Evolutionary conservation across 2,329 filamentous ascomycete genomes (phyloP).

Genomic region (Colletotrichum sp.): DNA sequence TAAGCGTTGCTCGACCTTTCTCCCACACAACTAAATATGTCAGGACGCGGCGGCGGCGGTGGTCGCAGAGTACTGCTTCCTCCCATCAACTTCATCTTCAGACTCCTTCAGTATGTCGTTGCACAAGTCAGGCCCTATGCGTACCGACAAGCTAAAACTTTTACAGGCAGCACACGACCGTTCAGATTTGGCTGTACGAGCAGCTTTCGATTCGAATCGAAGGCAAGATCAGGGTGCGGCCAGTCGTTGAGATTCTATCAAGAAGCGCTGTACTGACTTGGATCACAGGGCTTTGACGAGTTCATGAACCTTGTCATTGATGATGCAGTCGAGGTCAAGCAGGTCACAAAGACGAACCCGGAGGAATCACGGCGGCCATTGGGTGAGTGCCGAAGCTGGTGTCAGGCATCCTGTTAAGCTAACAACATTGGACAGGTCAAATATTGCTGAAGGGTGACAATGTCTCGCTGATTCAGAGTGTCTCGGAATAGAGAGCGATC

Average conservation of each 20-base stretch:
- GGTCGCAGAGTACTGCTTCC: constrained; percentile 65
- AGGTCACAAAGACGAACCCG: constrained; percentile 78
- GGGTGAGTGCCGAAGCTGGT: constrained; percentile 57
- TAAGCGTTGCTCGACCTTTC: background rate
- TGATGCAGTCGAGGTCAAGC: constrained; percentile 90
- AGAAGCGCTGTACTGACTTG: constrained; percentile 17
- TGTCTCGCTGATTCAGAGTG: constrained; percentile 78
- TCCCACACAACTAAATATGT: constrained; percentile 45
- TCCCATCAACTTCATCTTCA: constrained; percentile 66
- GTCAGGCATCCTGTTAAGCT: constrained; percentile 20
- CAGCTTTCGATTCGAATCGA: constrained; percentile 94
- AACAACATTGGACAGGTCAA: constrained; percentile 63
- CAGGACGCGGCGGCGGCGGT: constrained; percentile 64
- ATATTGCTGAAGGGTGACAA: constrained; percentile 90
- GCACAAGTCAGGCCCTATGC: constrained; percentile 5
- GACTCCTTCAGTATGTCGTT: constrained; percentile 71
- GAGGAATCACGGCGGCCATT: constrained; percentile 79
- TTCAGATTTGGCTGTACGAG: constrained; percentile 97
- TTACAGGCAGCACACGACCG: constrained; percentile 70
- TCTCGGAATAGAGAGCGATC: constrained; percentile 59
- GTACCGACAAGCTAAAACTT: background rate
- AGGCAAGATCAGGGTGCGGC: constrained; percentile 87
- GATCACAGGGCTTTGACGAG: constrained; percentile 86
- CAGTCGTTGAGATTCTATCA: background rate
- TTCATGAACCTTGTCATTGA: constrained; percentile 99